A percentile compares a stretch with the other conserved stretches of the same genome.
These are phyloP conservation scores for Paecilomyces sp. DNA, from an alignment of 2,329 filamentous ascomycete species.

Conservation along the genomic window DNA sequence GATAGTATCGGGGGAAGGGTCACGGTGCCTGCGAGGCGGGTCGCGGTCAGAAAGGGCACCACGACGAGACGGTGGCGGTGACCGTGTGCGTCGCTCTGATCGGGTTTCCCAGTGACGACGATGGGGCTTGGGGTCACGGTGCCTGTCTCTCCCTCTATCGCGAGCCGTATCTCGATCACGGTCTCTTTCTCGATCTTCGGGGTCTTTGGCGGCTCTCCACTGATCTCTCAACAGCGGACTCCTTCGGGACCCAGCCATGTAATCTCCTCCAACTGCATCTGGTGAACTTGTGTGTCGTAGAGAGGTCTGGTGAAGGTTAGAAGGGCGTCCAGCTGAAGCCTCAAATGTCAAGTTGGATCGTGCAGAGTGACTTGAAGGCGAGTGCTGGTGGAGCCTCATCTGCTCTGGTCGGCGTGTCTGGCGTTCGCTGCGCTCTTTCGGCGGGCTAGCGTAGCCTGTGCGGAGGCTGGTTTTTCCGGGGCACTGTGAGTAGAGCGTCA, in stretches of 20 bases:
- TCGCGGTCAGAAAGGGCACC: constrained; percentile 22
- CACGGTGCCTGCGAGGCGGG: constrained; percentile 20
- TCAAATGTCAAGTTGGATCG: neutral
- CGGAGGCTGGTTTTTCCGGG: constrained; percentile 1
- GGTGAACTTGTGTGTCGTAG: constrained; percentile 9
- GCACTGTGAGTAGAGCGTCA: neutral
- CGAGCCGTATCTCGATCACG: constrained; percentile 25
- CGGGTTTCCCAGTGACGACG: constrained; percentile 26
- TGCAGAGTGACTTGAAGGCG: neutral
- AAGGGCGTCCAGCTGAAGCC: neutral
- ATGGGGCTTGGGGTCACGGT: constrained; percentile 31
- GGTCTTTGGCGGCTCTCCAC: constrained; percentile 40
- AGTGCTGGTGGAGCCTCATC: constrained; percentile 1
- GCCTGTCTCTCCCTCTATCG: constrained; percentile 32
- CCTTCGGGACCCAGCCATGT: constrained; percentile 45
- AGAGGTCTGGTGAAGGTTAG: neutral
- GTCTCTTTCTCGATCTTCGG: constrained; percentile 27
- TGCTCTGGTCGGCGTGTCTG: constrained; percentile 1
- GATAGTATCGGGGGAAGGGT: constrained; percentile 18
- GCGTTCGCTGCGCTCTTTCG: constrained; percentile 1
- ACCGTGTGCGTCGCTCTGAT: constrained; percentile 34
- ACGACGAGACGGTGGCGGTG: constrained; percentile 28
- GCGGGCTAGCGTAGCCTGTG: constrained; percentile 1
- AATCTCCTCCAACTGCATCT: constrained; percentile 36
- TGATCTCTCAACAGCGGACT: constrained; percentile 45